These are phyloP conservation scores for Neofusicoccum umdonicola DNA, from an alignment of 2,329 filamentous ascomycete species.

Conservation along the genomic window DNA sequence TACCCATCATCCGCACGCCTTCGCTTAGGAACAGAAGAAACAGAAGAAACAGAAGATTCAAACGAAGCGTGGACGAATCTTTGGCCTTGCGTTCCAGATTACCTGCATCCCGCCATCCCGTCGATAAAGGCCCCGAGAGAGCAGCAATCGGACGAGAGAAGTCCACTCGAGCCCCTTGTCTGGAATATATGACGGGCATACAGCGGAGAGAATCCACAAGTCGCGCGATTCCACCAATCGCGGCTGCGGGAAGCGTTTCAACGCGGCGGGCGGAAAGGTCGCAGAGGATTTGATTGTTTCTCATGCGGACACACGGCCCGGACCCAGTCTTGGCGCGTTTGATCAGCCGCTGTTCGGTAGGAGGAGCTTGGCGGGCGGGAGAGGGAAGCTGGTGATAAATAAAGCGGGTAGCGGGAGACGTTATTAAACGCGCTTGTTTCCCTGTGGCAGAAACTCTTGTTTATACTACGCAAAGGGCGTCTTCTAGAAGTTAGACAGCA, in stretches of 20 bases:
- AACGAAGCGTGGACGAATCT: background rate
- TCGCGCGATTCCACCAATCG: background rate
- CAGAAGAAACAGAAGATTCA: background rate
- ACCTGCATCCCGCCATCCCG: background rate
- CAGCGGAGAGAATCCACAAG: background rate
- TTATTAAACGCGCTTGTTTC: background rate
- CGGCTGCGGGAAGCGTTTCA: background rate
- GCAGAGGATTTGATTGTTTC: background rate
- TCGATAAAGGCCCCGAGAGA: too few relatives aligned
- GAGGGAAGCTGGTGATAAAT: background rate
- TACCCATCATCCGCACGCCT: too few relatives aligned
- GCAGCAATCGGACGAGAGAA: background rate
- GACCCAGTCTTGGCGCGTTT: conserved; percentile 3
- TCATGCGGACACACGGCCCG: background rate
- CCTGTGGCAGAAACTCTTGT: background rate
- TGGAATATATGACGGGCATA: background rate
- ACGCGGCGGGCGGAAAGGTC: background rate
- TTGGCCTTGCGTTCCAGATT: background rate
- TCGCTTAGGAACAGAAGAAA: background rate
- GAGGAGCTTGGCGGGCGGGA: background rate
- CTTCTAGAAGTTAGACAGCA: background rate
- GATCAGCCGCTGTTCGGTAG: background rate
- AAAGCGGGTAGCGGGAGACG: background rate
- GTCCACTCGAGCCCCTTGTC: background rate
- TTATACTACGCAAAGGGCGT: too few relatives aligned